phyloP scores from a whole-genome alignment of 1,139 yeast species.

The Debaryomyces psychrophilus region DNA sequence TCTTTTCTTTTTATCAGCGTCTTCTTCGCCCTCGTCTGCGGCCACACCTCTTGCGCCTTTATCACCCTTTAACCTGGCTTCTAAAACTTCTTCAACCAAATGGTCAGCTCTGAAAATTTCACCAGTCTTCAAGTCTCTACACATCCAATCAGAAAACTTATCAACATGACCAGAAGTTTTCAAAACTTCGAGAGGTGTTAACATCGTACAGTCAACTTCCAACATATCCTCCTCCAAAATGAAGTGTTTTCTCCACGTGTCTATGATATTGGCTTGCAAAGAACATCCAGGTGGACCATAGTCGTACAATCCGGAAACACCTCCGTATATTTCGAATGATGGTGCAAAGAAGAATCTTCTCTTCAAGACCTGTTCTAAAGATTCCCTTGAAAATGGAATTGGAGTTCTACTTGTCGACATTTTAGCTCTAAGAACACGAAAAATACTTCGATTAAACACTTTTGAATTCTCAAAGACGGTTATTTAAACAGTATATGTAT shows the following conservation, averaged over 20 bases:
- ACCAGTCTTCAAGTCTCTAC: slow-evolving; percentile 91
- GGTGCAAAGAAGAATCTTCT: slow-evolving; percentile 98
- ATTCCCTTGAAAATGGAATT: slow-evolving; percentile 73
- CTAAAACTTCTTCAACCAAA: slow-evolving; percentile 95
- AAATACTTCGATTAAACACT: slow-evolving; percentile 10
- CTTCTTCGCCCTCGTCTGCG: slow-evolving; percentile 57
- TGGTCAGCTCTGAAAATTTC: slow-evolving; percentile 99
- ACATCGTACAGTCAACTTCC: slow-evolving; percentile 97
- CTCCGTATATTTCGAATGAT: slow-evolving; percentile 96
- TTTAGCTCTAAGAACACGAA: slow-evolving; percentile 15
- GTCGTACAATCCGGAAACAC: slow-evolving; percentile 96
- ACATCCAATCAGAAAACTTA: slow-evolving; percentile 99
- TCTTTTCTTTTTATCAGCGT: slow-evolving; percentile 76
- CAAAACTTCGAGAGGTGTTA: slow-evolving; percentile 95
- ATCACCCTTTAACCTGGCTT: slow-evolving; percentile 94
- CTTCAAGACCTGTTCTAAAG: slow-evolving; percentile 86
- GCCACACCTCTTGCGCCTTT: slow-evolving; percentile 87
- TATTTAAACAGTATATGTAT: slow-evolving; percentile 3
- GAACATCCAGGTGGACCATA: slow-evolving; percentile 99
- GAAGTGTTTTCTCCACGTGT: slow-evolving; percentile 97
- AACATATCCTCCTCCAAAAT: slow-evolving; percentile 97
- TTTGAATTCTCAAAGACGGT: slow-evolving; percentile 10
- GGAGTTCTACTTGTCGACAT: slow-evolving; percentile 37
- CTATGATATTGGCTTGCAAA: slow-evolving; percentile 91
- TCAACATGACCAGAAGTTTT: slow-evolving; percentile 99